Evolutionary conservation across 2,329 filamentous ascomycete genomes (phyloP).

Genomic region (Eutypella sp.): DNA sequence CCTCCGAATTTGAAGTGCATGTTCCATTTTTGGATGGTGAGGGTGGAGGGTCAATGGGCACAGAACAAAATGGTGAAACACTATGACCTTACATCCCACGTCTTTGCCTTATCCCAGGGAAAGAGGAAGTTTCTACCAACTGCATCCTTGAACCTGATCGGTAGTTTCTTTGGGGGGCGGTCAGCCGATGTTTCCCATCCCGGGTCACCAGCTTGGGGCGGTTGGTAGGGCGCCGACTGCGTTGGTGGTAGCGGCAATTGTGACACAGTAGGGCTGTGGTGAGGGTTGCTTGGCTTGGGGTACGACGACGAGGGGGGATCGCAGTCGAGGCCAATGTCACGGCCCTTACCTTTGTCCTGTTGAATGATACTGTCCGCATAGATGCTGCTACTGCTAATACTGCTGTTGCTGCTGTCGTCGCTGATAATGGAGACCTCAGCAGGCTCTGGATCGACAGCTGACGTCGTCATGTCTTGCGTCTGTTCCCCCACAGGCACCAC

Average conservation of each 20-base stretch:
- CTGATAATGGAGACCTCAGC: not conserved
- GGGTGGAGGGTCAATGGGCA: not conserved
- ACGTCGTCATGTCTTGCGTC: not conserved
- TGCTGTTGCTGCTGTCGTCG: not conserved
- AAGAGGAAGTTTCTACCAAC: constrained; percentile 62
- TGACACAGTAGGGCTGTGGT: not conserved
- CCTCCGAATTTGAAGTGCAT: no score
- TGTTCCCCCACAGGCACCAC: not conserved
- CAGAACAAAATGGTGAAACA: not conserved
- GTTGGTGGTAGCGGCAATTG: not conserved
- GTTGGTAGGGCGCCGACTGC: constrained; percentile 10
- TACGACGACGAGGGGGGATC: not conserved
- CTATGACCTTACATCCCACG: constrained; percentile 48
- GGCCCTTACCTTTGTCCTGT: not conserved
- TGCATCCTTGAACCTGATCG: constrained; percentile 62
- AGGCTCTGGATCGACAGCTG: not conserved
- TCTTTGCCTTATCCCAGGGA: constrained; percentile 60
- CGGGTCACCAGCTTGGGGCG: constrained; percentile 14
- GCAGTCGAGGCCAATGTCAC: not conserved
- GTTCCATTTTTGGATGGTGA: not conserved
- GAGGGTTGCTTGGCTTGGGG: no score
- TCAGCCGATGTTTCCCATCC: constrained; percentile 21
- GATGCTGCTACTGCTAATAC: not conserved
- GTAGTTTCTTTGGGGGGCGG: constrained; percentile 33
- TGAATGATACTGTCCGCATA: not conserved